Base-by-base conservation (phyloP, 257 asterid species). In the Coffea canephora region DNA sequence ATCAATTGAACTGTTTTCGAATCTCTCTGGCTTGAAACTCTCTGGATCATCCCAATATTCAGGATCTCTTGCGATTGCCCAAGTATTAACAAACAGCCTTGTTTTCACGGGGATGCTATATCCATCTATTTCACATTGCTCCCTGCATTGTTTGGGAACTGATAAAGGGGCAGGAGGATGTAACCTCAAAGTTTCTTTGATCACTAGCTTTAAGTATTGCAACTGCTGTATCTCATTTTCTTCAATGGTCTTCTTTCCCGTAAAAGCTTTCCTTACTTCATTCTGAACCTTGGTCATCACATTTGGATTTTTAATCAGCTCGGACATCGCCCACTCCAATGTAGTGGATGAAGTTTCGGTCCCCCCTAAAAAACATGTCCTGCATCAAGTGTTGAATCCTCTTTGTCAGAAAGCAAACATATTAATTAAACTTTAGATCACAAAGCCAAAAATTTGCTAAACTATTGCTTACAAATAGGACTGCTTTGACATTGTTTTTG, bases 151-250 rank as follows among this genome's bases (percentile, higher is more conserved):
- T 62, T 83, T 73, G 3, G 84, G 78, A 16, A 12, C 54, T 41
- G 79, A 31, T 6, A 85, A 39, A 1, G 84, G 80, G 36, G 52
- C 27, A 8, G 79, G 74, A 43, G 87, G 84, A 27, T 84, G 90
- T 27, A 82, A 16, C 55, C 90, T 80, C 31, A 86, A 80, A 69
- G 85, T 84, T 84, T 84, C 87, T 27, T 84, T 82, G 21, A 82
- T 69, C 15, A 82, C 68, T 69, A n/a, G 72, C 27, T 79, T 82
- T 0, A 85, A 27, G 79, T 85, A 36, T 1, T 3, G 41, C 41
- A 39, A 39, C 41, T 39, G 41, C 41, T 39, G 41, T 39, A 39
- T 3, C 1, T 83, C 86, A 1, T n/a, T 43, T 66, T 79, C 84
- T 8, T 82, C 54, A 6, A 82, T 46, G 8, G 48, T 78, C 27